phyloP scores from a whole-genome alignment of 2,329 filamentous ascomycete species.

The Xenoacremonium recifei region DNA sequence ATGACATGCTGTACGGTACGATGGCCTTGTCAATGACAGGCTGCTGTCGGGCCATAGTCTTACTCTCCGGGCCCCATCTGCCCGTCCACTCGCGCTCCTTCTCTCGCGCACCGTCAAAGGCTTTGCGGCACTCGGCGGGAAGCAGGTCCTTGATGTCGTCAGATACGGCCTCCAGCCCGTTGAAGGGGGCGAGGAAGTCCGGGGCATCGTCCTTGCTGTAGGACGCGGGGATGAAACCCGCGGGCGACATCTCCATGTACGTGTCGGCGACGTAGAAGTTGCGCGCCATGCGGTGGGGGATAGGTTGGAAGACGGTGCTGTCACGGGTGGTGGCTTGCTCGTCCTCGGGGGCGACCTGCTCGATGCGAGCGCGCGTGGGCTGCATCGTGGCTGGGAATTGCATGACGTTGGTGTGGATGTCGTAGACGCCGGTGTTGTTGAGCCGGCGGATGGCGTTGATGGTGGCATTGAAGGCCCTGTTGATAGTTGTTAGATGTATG shows the following conservation, averaged over 20 bases:
- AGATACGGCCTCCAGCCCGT: constrained; percentile 62
- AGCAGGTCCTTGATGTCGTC: constrained; percentile 66
- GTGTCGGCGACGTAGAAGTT: constrained; percentile 59
- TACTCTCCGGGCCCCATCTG: constrained; percentile 69
- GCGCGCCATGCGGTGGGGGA: constrained; percentile 49
- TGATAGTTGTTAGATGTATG: constrained; percentile 9
- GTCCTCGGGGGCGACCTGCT: constrained; percentile 58
- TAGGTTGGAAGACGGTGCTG: constrained; percentile 43
- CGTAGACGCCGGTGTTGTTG: constrained; percentile 78
- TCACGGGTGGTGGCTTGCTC: constrained; percentile 28
- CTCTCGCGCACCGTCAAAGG: constrained; percentile 66
- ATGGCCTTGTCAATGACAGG: constrained; percentile 64
- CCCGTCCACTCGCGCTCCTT: constrained; percentile 71
- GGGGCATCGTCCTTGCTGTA: constrained; percentile 42
- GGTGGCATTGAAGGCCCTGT: constrained; percentile 78
- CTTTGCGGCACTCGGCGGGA: constrained; percentile 67
- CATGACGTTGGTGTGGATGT: constrained; percentile 90
- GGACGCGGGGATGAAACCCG: constrained; percentile 45
- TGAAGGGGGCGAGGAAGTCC: constrained; percentile 51
- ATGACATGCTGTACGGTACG: constrained; percentile 54
- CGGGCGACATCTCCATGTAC: constrained; percentile 50
- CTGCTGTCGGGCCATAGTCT: constrained; percentile 49
- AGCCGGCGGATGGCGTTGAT: constrained; percentile 67
- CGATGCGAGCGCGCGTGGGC: constrained; percentile 81
- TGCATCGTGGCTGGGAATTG: constrained; percentile 88